These are phyloP conservation scores for Carex myosuroides DNA, from an alignment of 176 grass and related monocot species.

Conservation along the genomic window DNA sequence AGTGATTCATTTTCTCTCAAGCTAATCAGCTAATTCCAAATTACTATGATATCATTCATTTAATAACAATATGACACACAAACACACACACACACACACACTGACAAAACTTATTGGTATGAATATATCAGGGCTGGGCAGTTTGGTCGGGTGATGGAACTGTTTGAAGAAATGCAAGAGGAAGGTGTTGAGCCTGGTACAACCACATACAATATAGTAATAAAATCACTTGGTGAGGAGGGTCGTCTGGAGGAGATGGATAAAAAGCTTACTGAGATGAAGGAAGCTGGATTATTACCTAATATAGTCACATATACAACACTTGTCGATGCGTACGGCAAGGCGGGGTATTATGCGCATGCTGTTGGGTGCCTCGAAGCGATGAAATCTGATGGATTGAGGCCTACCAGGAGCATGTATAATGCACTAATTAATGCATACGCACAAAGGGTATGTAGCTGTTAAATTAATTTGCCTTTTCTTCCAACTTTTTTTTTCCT, in stretches of 20 bases:
- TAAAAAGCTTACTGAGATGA: slow-evolving; percentile 60
- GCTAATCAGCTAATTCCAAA: neutral
- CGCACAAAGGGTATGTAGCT: slow-evolving; percentile 59
- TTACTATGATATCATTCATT: neutral
- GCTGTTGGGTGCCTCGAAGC: slow-evolving; percentile 81
- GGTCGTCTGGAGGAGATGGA: slow-evolving; percentile 55
- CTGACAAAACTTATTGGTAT: neutral
- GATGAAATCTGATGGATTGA: slow-evolving; percentile 77
- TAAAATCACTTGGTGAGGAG: slow-evolving; percentile 76
- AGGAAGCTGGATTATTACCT: slow-evolving; percentile 57
- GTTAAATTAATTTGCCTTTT: neutral
- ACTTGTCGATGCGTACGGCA: slow-evolving; percentile 92
- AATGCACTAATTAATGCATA: slow-evolving; percentile 95
- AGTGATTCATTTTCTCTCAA: neutral
- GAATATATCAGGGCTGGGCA: slow-evolving; percentile 49
- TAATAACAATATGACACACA: neutral
- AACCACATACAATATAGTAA: slow-evolving; percentile 87
- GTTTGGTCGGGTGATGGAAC: slow-evolving; percentile 61
- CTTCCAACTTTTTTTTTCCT: neutral
- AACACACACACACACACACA: neutral
- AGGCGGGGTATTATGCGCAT: slow-evolving; percentile 68
- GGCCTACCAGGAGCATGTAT: slow-evolving; percentile 76
- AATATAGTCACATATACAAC: slow-evolving; percentile 93
- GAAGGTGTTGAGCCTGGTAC: slow-evolving; percentile 56
- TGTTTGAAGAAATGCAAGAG: slow-evolving; percentile 74